Evolutionary conservation across 2,329 filamentous ascomycete species (phyloP), one percentile per base, ranked within the genome.

Genomic region (Bimuria novae-zelandiae): DNA sequence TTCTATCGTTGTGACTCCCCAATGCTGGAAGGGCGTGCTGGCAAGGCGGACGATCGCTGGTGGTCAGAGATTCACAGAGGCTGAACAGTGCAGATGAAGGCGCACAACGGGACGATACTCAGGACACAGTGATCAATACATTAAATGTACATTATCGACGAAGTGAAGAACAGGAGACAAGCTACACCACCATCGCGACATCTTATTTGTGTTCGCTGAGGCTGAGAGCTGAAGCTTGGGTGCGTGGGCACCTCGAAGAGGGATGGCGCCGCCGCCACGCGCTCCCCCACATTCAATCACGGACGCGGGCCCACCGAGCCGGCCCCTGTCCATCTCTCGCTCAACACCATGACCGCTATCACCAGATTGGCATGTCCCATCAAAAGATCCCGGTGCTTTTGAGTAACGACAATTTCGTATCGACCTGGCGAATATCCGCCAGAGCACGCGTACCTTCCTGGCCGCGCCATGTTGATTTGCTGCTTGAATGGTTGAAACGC

Each of bases 171-270:
- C 58, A 62, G 55, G 51, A 62, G 52, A 55, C 32, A 46, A 40
- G 48, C 49, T 51, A 46, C 32, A 52, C 27, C n/a, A 44, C 47
- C 55, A 44, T 39, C 50, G 54, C 59, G 16, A 37, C 48, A 50
- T 51, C 57, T 40, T 42, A 36, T 52, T 36, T 40, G 47, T 46
- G 47, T 35, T 36, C 46, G 52, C 57, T 60, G 59, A 67, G 64
- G 65, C 68, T 67, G 65, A 66, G 62, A 54, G 61, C 64, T 67
- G 61, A 61, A 63, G 55, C 37, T 55, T 36, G 44, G 48, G 25
- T 23, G 23, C 49, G 32, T n/a, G 33, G 11, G 22, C 30, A 39
- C 12, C 49, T 51, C 32, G 29, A 63, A 55, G 52, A 40, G 60
- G 61, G 32, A 57, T 58, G 47, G 62, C 51, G 50, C 19, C 45